Conservation (phyloP, 768 basidiomycete species). For the Panellus pusillus region DNA sequence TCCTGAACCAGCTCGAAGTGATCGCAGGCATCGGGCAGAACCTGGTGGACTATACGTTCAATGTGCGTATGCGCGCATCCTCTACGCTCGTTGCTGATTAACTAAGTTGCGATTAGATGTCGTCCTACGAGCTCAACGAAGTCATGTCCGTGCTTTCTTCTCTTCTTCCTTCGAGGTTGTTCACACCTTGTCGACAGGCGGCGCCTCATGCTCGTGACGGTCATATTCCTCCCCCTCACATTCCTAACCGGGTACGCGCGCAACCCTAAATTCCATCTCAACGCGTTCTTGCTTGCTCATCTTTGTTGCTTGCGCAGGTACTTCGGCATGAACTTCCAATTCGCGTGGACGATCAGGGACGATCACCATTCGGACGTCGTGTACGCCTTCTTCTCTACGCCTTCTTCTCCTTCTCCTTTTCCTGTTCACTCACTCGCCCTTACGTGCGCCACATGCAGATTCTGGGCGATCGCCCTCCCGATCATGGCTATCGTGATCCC, state of each 20-base stretch:
- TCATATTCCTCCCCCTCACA: slow-evolving; percentile 69
- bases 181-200: slow-evolving; percentile 39
- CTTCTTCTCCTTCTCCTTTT: background rate
- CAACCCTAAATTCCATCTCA: slow-evolving; percentile 31
- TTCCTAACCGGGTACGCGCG: slow-evolving; percentile 49
- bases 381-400: slow-evolving; percentile 30
- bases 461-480: slow-evolving; percentile 66
- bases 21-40: slow-evolving; percentile 71
- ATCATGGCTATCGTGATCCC: slow-evolving; percentile 53
- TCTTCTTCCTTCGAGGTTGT: slow-evolving; percentile 18
- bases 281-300: too few relatives aligned
- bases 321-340: slow-evolving; percentile 59
- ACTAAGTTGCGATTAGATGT: slow-evolving; percentile 38
- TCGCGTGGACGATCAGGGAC: slow-evolving; percentile 47
- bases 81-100: background rate
- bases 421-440: too few relatives aligned
- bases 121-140: slow-evolving; percentile 75
- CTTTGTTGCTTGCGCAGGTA: background rate
- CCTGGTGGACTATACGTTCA: slow-evolving; percentile 73
- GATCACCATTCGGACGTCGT: slow-evolving; percentile 38
- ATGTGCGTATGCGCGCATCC: slow-evolving; percentile 41
- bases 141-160: slow-evolving; percentile 47
- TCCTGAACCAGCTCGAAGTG: slow-evolving; percentile 69
- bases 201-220: slow-evolving; percentile 62
- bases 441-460: too few relatives aligned